Percentiles rank a stretch among this genome's conserved stretches.
These are phyloP conservation scores for Fusarium tricinctum DNA, from an alignment of 2,329 filamentous ascomycete genomes.

Conservation along the genomic window DNA sequence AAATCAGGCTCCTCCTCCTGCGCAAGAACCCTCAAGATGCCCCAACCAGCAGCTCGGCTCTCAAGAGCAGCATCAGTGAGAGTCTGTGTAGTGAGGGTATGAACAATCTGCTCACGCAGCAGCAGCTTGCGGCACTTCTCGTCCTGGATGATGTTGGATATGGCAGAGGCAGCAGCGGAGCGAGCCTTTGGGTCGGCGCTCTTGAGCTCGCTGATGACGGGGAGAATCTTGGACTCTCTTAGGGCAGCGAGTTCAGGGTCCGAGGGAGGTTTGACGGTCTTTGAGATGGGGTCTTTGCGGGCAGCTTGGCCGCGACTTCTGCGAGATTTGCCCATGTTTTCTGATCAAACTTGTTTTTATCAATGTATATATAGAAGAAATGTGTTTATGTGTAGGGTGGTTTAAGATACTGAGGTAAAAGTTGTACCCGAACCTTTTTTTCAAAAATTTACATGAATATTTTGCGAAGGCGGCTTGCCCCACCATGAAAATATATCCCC, in stretches of 20 bases:
- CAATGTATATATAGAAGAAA: neutral
- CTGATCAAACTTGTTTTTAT: neutral
- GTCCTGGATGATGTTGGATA: conserved; percentile 74
- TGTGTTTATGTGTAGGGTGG: conserved; percentile 1
- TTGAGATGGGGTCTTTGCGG: conserved; percentile 69
- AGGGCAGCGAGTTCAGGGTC: conserved; percentile 75
- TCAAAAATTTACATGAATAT: conserved; percentile 43
- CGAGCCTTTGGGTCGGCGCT: conserved; percentile 71
- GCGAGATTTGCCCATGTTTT: conserved; percentile 73
- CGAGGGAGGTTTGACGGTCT: conserved; percentile 70
- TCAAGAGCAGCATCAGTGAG: conserved; percentile 74
- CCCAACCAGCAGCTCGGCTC: conserved; percentile 76
- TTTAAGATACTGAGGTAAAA: neutral
- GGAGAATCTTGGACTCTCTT: conserved; percentile 73
- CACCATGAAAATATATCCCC: conserved; percentile 38
- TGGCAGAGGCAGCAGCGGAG: conserved; percentile 69
- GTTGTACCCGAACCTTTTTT: neutral
- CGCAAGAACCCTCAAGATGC: conserved; percentile 72
- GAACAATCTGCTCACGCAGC: conserved; percentile 75
- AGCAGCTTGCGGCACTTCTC: conserved; percentile 73
- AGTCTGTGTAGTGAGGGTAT: conserved; percentile 73
- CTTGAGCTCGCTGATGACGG: conserved; percentile 71
- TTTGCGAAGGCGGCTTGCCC: conserved; percentile 41
- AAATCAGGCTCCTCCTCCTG: conserved; percentile 76
- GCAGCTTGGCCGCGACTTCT: conserved; percentile 64